Conservation (phyloP, 2,329 filamentous ascomycete species). For the Hypoxylon sp. region DNA sequence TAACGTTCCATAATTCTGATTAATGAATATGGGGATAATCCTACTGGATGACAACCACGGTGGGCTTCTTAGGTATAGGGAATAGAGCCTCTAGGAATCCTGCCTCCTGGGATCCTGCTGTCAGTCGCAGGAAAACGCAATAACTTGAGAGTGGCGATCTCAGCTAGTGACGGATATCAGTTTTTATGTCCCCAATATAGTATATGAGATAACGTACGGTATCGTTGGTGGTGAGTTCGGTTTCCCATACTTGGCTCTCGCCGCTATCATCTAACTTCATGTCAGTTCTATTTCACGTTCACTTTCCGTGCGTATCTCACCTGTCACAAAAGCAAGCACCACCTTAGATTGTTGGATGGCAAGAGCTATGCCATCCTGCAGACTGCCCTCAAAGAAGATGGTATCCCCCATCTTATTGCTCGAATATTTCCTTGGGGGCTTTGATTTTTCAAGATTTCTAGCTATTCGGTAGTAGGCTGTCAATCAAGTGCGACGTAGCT, state of each 20-base stretch:
- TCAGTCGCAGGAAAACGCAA: conserved; percentile 74
- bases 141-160: conserved; percentile 64
- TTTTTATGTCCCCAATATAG: conserved; percentile 12
- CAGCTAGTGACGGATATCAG: conserved; percentile 55
- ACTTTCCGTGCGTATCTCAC: conserved; percentile 54
- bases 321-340: conserved; percentile 85
- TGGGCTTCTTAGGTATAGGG: conserved; percentile 79
- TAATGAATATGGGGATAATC: no score
- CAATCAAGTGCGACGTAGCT: no score
- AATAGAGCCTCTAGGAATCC: conserved; percentile 84
- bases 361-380: conserved; percentile 81
- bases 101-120: conserved; percentile 80
- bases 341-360: conserved; percentile 79
- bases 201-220: conserved; percentile 54
- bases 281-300: conserved; percentile 17
- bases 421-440: no score
- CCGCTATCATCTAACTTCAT: conserved; percentile 68
- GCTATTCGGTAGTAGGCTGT: no score
- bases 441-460: no score
- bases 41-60: conserved; percentile 79
- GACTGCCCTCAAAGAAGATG: conserved; percentile 84
- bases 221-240: conserved; percentile 68
- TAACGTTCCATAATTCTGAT: background rate
- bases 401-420: conserved; percentile 17
- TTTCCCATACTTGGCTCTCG: conserved; percentile 77